Percentiles rank a stretch among this genome's conserved stretches.
Conservation (phyloP, 164 flowering plant species). For the Magnolia sinica region DNA sequence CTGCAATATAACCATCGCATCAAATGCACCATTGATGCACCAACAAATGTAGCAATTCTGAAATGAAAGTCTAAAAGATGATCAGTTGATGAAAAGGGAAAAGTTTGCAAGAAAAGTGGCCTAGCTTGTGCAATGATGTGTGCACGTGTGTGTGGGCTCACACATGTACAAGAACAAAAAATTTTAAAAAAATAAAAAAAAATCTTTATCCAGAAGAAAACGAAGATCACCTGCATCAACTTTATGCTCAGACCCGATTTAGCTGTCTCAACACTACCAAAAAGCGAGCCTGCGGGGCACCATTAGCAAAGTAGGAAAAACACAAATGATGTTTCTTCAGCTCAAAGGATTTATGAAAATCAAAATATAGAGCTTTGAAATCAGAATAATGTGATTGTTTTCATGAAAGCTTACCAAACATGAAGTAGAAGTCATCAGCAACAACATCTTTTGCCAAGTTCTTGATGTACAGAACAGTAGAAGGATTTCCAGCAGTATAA, state of each 20-base stretch:
- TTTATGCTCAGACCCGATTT: constrained; percentile 60
- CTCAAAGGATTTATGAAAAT: neutral
- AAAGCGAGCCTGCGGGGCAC: constrained; percentile 65
- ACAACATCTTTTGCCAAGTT: constrained; percentile 90
- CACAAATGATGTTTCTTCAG: neutral
- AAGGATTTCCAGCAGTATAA: constrained; percentile 78
- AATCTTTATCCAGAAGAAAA: neutral
- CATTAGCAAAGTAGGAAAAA: constrained; percentile 2
- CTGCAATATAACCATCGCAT: no score
- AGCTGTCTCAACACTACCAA: constrained; percentile 64
- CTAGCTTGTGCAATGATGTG: no score
- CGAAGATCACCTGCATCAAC: constrained; percentile 76
- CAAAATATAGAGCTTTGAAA: no score
- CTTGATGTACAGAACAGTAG: constrained; percentile 76
- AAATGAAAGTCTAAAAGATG: no score
- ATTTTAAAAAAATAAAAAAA: no score
- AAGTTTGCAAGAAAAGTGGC: no score
- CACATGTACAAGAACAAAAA: neutral
- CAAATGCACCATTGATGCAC: no score
- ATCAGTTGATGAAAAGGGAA: no score
- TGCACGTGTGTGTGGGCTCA: neutral
- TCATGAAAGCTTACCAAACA: constrained; percentile 64
- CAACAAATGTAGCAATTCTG: no score
- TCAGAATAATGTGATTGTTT: neutral
- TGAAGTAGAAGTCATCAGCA: constrained; percentile 73